Evolutionary conservation across 257 asterid species (phyloP).

Genomic region (Vinca minor): DNA sequence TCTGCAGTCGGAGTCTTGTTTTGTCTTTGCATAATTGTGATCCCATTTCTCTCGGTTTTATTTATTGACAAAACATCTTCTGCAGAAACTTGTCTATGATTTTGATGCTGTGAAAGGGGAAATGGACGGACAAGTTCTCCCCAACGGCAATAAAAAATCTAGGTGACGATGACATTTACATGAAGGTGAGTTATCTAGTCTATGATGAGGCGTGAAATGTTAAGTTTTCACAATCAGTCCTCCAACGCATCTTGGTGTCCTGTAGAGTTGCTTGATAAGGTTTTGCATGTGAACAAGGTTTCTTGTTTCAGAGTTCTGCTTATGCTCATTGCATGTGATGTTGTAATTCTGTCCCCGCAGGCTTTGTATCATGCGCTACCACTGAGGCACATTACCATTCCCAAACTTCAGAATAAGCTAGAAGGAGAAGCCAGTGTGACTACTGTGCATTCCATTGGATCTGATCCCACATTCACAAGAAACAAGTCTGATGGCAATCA

Average conservation of each 20-base stretch:
- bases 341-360: slow-evolving; percentile 27
- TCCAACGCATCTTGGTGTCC: neutral
- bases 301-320: neutral
- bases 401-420: slow-evolving; percentile 71
- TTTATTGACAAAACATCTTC: slow-evolving; percentile 16
- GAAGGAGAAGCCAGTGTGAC: slow-evolving; percentile 61
- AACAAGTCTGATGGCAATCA: slow-evolving; percentile 35
- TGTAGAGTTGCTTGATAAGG: neutral
- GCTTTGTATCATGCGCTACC: slow-evolving; percentile 89
- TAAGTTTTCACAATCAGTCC: neutral
- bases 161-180: slow-evolving; percentile 52
- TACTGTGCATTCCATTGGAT: slow-evolving; percentile 68
- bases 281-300: too few species aligned
- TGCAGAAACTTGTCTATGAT: slow-evolving; percentile 50
- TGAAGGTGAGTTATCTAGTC: slow-evolving; percentile 52
- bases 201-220: neutral
- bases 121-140: slow-evolving; percentile 28
- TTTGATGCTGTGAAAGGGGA: slow-evolving; percentile 83
- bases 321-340: neutral
- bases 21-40: neutral
- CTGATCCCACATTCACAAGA: slow-evolving; percentile 70
- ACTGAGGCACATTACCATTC: slow-evolving; percentile 48
- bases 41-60: slow-evolving; percentile 5
- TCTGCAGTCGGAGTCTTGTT: neutral
- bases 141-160: slow-evolving; percentile 17